phyloP scores from a whole-genome alignment of 106 monocot species.

The Platanthera guangdongensis region DNA sequence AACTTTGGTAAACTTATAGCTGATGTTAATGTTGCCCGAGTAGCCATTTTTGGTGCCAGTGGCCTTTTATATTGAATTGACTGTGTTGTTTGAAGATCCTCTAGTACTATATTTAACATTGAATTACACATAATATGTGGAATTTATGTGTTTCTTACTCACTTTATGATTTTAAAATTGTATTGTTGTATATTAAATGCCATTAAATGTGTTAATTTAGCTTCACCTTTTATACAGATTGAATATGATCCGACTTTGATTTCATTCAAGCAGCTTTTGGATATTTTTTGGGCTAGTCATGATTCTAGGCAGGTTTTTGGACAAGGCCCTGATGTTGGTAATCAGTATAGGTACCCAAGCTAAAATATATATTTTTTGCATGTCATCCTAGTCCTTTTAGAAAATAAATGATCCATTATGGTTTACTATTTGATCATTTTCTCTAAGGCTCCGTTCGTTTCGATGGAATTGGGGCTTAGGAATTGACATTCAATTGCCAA shows the following conservation, averaged over 20 bases:
- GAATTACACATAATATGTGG: neutral
- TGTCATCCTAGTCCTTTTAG: neutral
- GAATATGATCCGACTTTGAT: constrained; percentile 77
- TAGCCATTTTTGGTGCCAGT: neutral
- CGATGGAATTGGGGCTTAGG: no score
- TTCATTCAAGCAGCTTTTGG: constrained; percentile 78
- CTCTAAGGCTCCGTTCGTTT: no score
- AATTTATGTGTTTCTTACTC: neutral
- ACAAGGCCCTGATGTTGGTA: constrained; percentile 93
- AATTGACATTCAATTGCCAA: no score
- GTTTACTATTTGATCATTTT: neutral
- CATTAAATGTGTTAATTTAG: neutral
- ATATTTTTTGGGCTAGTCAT: constrained; percentile 92
- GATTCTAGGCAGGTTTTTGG: constrained; percentile 89
- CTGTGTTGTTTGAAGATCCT: no score
- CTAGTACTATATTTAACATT: no score
- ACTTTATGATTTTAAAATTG: neutral
- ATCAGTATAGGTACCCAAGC: constrained; percentile 67
- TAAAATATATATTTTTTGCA: neutral
- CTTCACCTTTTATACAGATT: constrained; percentile 29
- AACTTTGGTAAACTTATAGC: neutral
- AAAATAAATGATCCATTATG: neutral
- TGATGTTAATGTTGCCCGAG: neutral
- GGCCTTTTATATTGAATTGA: no score
- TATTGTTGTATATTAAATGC: neutral